These are phyloP conservation scores for Aspergillus sclerotioniger DNA, from an alignment of 495 filamentous ascomycete genomes.

Conservation along the genomic window DNA sequence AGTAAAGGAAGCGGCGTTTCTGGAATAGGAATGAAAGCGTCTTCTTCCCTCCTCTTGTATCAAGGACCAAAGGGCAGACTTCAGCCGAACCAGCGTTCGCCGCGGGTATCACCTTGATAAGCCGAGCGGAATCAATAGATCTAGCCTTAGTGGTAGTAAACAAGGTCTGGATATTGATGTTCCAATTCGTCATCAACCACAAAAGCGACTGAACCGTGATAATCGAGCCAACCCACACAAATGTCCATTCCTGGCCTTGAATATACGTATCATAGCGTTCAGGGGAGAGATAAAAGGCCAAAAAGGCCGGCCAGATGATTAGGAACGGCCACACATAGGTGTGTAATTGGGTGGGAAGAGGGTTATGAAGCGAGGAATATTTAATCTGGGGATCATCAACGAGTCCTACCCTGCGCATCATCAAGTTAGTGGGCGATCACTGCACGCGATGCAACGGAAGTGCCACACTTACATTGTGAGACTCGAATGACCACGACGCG, in stretches of 20 bases:
- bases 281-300: conserved; percentile 76
- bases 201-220: conserved; percentile 82
- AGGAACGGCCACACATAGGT: conserved; percentile 90
- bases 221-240: conserved; percentile 85
- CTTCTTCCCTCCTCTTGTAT: conserved; percentile 67
- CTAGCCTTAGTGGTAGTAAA: conserved; percentile 77
- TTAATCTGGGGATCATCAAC: conserved; percentile 89
- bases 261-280: conserved; percentile 89
- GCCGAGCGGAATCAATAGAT: conserved; percentile 69
- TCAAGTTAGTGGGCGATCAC: conserved; percentile 22
- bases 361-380: conserved; percentile 82
- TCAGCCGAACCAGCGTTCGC: conserved; percentile 88
- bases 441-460: conserved; percentile 14
- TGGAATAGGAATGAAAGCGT: conserved; percentile 94
- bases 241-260: conserved; percentile 89
- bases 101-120: conserved; percentile 91
- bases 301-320: conserved; percentile 86
- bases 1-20: conserved; percentile 92
- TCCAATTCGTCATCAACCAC: conserved; percentile 98
- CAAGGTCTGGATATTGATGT: conserved; percentile 74
- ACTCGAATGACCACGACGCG: conserved; percentile 37
- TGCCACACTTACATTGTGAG: conserved; percentile 37
- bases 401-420: conserved; percentile 61
- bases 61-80: conserved; percentile 75
- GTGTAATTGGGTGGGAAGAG: conserved; percentile 77